Conservation (phyloP, 225 moss, liverwort and hornwort species). For the Antitrichia curtipendula region DNA sequence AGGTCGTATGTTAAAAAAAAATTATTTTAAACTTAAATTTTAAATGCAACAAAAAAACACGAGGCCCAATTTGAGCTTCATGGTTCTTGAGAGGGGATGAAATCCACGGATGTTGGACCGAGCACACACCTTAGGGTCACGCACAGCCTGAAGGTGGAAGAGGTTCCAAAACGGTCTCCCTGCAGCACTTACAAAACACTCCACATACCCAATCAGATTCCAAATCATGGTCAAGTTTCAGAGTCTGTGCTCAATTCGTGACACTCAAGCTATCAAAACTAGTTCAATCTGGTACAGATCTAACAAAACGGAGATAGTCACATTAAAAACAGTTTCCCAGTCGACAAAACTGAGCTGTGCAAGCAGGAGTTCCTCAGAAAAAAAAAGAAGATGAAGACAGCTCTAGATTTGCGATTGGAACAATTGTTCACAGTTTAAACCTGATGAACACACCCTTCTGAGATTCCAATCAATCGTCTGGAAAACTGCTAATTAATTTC, state of each 20-base stretch:
- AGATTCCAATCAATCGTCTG: background rate
- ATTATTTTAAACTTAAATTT: too few relatives aligned
- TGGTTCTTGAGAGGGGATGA: background rate
- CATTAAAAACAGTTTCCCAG: background rate
- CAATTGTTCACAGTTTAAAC: background rate
- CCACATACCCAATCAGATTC: background rate
- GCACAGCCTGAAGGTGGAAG: slow-evolving; percentile 90
- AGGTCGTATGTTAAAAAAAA: too few relatives aligned
- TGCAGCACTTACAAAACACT: slow-evolving; percentile 10
- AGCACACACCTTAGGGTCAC: slow-evolving; percentile 49
- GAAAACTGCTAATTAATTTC: background rate
- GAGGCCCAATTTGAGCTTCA: background rate
- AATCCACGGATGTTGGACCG: background rate
- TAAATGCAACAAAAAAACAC: too few relatives aligned
- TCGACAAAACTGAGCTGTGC: background rate
- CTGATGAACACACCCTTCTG: background rate
- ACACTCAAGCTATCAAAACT: background rate
- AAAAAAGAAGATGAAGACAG: background rate
- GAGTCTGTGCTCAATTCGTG: background rate
- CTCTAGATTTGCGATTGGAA: too few relatives aligned
- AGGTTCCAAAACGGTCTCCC: slow-evolving; percentile 94
- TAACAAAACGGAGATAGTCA: background rate
- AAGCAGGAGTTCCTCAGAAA: background rate
- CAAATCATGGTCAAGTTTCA: background rate
- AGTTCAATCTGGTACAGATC: background rate